Evolutionary conservation across 495 filamentous ascomycete genomes (phyloP).

Genomic region (Podospora australis): DNA sequence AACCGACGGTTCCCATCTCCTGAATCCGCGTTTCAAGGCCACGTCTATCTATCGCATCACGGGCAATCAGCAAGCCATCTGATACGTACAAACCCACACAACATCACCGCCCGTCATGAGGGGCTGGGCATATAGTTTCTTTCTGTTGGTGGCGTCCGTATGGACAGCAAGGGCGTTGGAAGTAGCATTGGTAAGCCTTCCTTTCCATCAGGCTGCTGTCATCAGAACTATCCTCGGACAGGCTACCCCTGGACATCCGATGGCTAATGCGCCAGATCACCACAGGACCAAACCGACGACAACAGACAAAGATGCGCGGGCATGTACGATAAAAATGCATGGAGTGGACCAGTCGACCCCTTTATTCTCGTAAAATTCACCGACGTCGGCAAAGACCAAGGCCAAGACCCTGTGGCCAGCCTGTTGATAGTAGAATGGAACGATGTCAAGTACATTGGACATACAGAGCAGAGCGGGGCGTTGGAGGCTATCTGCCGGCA

Average conservation of each 20-base stretch:
- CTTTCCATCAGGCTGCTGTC: no score
- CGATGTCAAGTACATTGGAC: slow-evolving; percentile 74
- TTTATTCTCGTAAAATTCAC: slow-evolving; percentile 81
- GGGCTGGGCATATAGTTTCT: slow-evolving; percentile 31
- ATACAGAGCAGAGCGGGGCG: slow-evolving; percentile 24
- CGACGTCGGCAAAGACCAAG: slow-evolving; percentile 46
- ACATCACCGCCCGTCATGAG: slow-evolving; percentile 30
- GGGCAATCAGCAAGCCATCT: not conserved
- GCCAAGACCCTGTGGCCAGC: slow-evolving; percentile 69
- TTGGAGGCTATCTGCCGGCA: slow-evolving; percentile 72
- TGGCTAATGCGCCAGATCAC: not conserved
- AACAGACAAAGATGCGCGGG: slow-evolving; percentile 87
- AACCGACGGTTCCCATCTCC: no score
- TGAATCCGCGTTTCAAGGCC: no score
- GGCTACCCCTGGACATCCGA: not conserved
- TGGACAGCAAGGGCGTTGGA: slow-evolving; percentile 57
- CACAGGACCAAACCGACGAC: slow-evolving; percentile 64
- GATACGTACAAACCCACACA: slow-evolving; percentile 11
- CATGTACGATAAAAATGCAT: slow-evolving; percentile 89
- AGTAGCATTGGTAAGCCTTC: slow-evolving; percentile 48
- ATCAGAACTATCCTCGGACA: not conserved
- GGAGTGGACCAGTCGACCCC: slow-evolving; percentile 84
- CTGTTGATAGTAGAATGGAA: slow-evolving; percentile 92
- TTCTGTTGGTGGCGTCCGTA: slow-evolving; percentile 44
- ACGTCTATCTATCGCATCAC: no score